Base-by-base conservation (phyloP, 2,329 filamentous ascomycete species). In the Aureobasidium sp. region DNA sequence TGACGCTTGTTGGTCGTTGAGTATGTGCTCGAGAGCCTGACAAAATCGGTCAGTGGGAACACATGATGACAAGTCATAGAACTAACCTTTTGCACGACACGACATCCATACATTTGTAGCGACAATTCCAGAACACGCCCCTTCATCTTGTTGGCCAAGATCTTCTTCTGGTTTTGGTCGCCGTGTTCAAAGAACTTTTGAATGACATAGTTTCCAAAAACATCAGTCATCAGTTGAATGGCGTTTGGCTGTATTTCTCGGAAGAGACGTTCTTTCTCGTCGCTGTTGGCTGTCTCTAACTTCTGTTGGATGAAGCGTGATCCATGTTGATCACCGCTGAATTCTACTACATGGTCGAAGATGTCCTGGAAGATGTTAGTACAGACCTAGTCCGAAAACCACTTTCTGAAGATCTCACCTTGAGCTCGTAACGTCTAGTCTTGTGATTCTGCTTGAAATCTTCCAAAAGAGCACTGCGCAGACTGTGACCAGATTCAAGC, bases 171-270 rank as follows among this genome's bases (percentile, higher is more conserved):
- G 0, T 87, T 83, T 74, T 96, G 92, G 67, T 91, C 95, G 42
- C 94, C 93, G 72, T 97, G 91, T 72, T 97, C 93, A 65, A 97
- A 97, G 71, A 97, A 87, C 73, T 97, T 97, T 71, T 99, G 94
- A 42, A 97, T 92, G 39, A 99, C 94, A 71, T 97, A 99, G 74
- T 99, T 99, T 60, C 94, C 94, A 71, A 97, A 99, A 0, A 97
- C 88, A 72, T 97, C 94, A 49, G 88, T 93, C 91, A 96, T 97
- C 52, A 99, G 78, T 70, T 93, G 91, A 33, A 96, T 75, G 1
- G 88, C 85, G 67, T 99, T 94, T 0, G 86, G 84, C 68, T 89
- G 83, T 49, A 99, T 91, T 73, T 97, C 94, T 0, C 82, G 80
- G 78, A 97, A 97, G 0, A 97, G 84, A 61, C 87, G 86, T 35